Base-by-base conservation (phyloP, 176 grass and related monocot genomes). In the Carex myosuroides region DNA sequence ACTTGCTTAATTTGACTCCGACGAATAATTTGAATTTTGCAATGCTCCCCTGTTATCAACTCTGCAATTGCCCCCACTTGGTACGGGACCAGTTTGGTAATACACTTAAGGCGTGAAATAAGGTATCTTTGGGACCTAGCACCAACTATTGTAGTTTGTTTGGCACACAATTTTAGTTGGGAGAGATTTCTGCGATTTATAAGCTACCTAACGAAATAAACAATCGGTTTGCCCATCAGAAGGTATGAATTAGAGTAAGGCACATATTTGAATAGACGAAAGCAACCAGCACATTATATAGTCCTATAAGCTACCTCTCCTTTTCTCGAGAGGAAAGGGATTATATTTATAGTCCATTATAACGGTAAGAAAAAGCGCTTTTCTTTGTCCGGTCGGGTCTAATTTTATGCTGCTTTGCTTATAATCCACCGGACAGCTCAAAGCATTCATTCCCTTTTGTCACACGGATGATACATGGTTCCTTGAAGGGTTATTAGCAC, bases 191-290 rank as follows among this genome's bases (percentile, higher is more conserved):
- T 52, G 81, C 14, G 48, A 53, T 52, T 13, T 13, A 68, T 54
- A 55, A 83, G 41, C 60, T 66, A 83, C 62, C 81, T 83, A 69
- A 83, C 35, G 41, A 69, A 69, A 54, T 83, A 83, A 66, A 53
- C 12, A 30, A 53, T 83, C 5, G 81, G 10, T 53, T 52, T 53
- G 41, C 48, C 18, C 60, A 32, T 68, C 21, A 69, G 80, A 48
- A 55, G 16, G 63, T 26, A 52, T 17, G 24, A 30, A 65, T 54
- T 83, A 83, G 22, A 66, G 60, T 26, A 66, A 62, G 29, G 35
- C 17, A n/a, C 16, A 12, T 13, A 62, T 81, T 64, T 14, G 17
- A 64, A 50, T n/a, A 64, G 35, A 44, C 3, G 39, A 71, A 21
- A 24, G 59, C 58, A 81, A 54, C 35, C 62, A 52, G 42, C 81